Base-by-base conservation (phyloP, 352 stramenopile species). In the Phytophthora constricta region DNA sequence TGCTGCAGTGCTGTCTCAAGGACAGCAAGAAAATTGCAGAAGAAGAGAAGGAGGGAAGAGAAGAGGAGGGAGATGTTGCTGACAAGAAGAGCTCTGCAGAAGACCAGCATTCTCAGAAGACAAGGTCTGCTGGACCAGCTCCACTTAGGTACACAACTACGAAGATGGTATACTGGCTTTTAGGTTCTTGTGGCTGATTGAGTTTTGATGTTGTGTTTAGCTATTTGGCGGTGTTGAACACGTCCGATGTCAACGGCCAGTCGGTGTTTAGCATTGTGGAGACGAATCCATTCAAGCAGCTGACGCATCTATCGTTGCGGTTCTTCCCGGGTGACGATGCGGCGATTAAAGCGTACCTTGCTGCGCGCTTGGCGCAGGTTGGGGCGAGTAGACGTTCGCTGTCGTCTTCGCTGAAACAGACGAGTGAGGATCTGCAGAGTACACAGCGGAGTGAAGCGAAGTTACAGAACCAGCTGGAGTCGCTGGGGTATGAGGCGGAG, bases 271-370 rank as follows among this genome's bases (percentile, higher is more conserved):
- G 86, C 31, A 93, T 98, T 43, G 90, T 98, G 41, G 95, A 98
- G 78, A 96, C 93, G 20, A 98, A 98, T 53, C 84, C 70, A 22
- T 98, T 98, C 82, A 98, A 98, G 79, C 88, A 98, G 65, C 65
- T 98, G 58, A 98, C 91, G 48, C 95, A 98, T 60, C 72, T 98
- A 14, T 97, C 88, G 39, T 76, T 98, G 16, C 70, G 79, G 41
- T 97, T 98, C 60, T 72, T 76, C 23, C 80, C 89, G 3, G 92
- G 91, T 23, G 86, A 97, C 53, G 95, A 98, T 67, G 75, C 78
- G 1, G 76, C 81, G 4, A 92, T 98, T 65, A 98, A 98, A 64
- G 65, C 84, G 33, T 98, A 98, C 66, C 70, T 98, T 17, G 93
- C 95, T 4, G 81, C 88, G 17, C 70, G 95, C 1, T 79, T 98